Evolutionary conservation across 2,329 filamentous ascomycete genomes (phyloP).

Genomic region (Phaeosphaeriaceae sp.): DNA sequence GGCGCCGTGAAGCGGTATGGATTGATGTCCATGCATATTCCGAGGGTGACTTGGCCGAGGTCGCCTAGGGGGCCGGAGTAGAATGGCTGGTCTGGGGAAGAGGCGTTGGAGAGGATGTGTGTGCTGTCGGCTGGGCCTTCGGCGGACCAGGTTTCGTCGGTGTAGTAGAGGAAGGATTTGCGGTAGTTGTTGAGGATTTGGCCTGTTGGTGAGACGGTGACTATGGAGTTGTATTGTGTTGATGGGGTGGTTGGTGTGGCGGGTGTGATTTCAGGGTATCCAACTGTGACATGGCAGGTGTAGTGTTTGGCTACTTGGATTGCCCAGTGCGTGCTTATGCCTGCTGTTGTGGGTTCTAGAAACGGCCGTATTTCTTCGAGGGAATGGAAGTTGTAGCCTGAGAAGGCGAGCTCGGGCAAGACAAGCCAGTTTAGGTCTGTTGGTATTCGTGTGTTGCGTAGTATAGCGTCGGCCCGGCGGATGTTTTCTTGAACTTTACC

Average conservation of each 20-base stretch:
- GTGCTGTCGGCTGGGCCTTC: conserved; percentile 53
- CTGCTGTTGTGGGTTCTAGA: conserved; percentile 70
- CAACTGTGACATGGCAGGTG: conserved; percentile 71
- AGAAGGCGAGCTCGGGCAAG: conserved; percentile 77
- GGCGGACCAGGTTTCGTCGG: conserved; percentile 68
- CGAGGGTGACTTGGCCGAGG: conserved; percentile 49
- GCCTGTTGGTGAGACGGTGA: conserved; percentile 63
- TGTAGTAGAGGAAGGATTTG: conserved; percentile 71
- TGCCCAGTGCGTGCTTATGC: conserved; percentile 75
- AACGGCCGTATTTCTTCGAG: conserved; percentile 70
- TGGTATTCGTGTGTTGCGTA: conserved; percentile 57
- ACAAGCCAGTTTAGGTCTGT: conserved; percentile 70
- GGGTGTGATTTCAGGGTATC: conserved; percentile 69
- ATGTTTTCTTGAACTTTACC: conserved; percentile 75
- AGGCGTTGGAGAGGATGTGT: conserved; percentile 24
- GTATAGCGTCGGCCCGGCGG: conserved; percentile 68
- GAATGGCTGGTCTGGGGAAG: conserved; percentile 41
- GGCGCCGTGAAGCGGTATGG: conserved; percentile 66
- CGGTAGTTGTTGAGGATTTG: conserved; percentile 65
- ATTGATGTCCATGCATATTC: conserved; percentile 67
- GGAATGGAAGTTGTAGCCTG: conserved; percentile 81
- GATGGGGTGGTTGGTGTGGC: conserved; percentile 21
- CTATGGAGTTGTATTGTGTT: conserved; percentile 64
- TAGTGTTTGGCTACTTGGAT: conserved; percentile 68
- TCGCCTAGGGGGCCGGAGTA: conserved; percentile 44